These are phyloP conservation scores for Allomyces arbusculus DNA, from an alignment of 192 early-diverging fungal species.

Conservation along the genomic window DNA sequence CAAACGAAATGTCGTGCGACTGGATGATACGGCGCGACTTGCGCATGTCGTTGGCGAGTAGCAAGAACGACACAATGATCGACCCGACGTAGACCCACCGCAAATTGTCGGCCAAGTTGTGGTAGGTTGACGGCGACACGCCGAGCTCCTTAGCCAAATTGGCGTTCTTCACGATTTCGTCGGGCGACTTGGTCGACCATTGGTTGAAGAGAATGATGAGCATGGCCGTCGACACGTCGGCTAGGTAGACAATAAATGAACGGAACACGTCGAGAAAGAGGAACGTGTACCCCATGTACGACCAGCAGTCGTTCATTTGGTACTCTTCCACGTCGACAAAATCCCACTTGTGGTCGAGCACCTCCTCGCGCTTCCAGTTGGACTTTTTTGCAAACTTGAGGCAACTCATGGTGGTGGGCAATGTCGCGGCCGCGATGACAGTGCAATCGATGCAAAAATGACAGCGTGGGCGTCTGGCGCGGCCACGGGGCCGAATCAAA, in stretches of 20 bases:
- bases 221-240: slow-evolving; percentile 53
- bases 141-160: slow-evolving; percentile 1
- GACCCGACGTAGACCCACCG: slow-evolving; percentile 38
- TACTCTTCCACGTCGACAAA: slow-evolving; percentile 66
- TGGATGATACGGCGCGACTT: slow-evolving; percentile 41
- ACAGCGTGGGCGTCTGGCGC: too few species aligned
- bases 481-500: too few species aligned
- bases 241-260: slow-evolving; percentile 53
- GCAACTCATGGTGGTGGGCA: too few species aligned
- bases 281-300: slow-evolving; percentile 26
- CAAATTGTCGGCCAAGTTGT: slow-evolving; percentile 17
- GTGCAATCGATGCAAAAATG: too few species aligned
- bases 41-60: slow-evolving; percentile 46
- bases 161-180: slow-evolving; percentile 5
- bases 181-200: slow-evolving; percentile 4
- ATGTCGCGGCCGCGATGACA: too few species aligned
- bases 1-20: slow-evolving; percentile 51
- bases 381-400: slow-evolving; percentile 2
- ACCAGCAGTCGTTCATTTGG: slow-evolving; percentile 18
- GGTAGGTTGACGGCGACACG: slow-evolving; percentile 13
- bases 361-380: slow-evolving; percentile 57
- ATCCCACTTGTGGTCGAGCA: slow-evolving; percentile 73
- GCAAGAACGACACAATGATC: slow-evolving; percentile 41
- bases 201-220: slow-evolving; percentile 26
- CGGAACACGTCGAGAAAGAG: slow-evolving; percentile 49